Evolutionary conservation across 352 stramenopile genomes (phyloP).

Genomic region (Phytopythium aichiense): DNA sequence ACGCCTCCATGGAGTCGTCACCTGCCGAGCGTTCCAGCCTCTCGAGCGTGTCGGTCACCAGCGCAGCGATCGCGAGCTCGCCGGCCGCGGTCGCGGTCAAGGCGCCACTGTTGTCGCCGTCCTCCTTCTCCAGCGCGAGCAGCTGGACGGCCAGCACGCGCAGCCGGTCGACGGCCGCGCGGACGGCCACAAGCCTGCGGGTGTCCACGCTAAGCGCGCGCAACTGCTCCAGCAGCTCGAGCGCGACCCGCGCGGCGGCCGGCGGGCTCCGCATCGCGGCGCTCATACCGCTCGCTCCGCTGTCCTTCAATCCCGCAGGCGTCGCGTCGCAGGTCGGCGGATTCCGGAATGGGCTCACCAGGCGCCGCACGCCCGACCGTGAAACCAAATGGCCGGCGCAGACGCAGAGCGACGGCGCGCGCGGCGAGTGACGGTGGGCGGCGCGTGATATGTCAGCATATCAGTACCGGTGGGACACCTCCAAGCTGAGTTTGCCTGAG

Average conservation of each 20-base stretch:
- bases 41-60: not conserved
- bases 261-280: not conserved
- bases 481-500: too few species aligned
- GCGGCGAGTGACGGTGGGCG: too few species aligned
- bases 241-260: not conserved
- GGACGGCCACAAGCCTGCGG: not conserved
- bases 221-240: conserved; percentile 7
- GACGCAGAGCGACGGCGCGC: too few species aligned
- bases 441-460: too few species aligned
- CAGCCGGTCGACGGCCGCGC: conserved; percentile 2
- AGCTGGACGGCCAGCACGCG: conserved; percentile 2
- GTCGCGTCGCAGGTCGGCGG: too few species aligned
- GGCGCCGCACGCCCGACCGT: too few species aligned
- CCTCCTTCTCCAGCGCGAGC: not conserved
- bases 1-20: not conserved
- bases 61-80: not conserved
- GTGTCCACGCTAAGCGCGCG: not conserved
- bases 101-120: not conserved
- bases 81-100: not conserved
- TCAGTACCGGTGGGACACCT: too few species aligned
- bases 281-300: not conserved
- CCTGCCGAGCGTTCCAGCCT: not conserved
- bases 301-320: too few species aligned
- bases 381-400: too few species aligned
- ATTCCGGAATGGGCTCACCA: not conserved